Percentiles rank a stretch among this genome's conserved stretches.
phyloP scores from a whole-genome alignment of 352 stramenopile genomes.

The Phytopythium kandeliae region DNA sequence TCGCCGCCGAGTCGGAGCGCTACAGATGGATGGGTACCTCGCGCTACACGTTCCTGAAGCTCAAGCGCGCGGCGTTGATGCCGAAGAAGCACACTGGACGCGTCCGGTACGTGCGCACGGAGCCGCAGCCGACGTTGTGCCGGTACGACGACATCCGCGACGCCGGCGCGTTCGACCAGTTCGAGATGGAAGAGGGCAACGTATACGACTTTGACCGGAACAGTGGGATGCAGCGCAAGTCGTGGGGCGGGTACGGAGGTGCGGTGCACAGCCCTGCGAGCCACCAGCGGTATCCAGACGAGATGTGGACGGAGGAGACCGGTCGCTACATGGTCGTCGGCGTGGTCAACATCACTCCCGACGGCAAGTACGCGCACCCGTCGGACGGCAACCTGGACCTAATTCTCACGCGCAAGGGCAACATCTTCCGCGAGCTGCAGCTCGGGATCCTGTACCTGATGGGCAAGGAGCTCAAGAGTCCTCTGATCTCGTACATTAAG shows the following conservation, averaged over 20 bases:
- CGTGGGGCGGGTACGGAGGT: slow-evolving; percentile 49
- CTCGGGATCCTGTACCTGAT: slow-evolving; percentile 62
- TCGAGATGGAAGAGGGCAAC: slow-evolving; percentile 76
- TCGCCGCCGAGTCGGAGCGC: slow-evolving; percentile 70
- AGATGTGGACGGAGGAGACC: slow-evolving; percentile 56
- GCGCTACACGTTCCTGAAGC: slow-evolving; percentile 73
- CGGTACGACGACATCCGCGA: slow-evolving; percentile 77
- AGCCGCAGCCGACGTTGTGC: slow-evolving; percentile 53
- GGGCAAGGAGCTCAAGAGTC: slow-evolving; percentile 66
- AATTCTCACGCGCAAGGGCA: slow-evolving; percentile 69
- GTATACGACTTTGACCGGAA: slow-evolving; percentile 60
- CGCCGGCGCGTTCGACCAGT: slow-evolving; percentile 69
- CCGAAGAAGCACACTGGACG: slow-evolving; percentile 61
- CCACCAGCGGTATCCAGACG: slow-evolving; percentile 46
- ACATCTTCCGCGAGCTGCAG: slow-evolving; percentile 33
- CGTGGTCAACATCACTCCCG: slow-evolving; percentile 63
- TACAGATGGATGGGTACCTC: slow-evolving; percentile 75
- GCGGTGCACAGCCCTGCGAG: slow-evolving; percentile 60
- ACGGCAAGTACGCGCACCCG: slow-evolving; percentile 64
- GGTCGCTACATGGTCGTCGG: slow-evolving; percentile 67
- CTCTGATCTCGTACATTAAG: slow-evolving; percentile 72
- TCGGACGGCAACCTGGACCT: slow-evolving; percentile 77
- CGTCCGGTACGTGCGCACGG: slow-evolving; percentile 62
- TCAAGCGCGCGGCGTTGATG: slow-evolving; percentile 53
- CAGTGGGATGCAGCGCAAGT: slow-evolving; percentile 48